Percentiles rank a stretch among this genome's conserved stretches.
These are phyloP conservation scores for Eucalyptus pumila DNA, from an alignment of 345 rosid species.

Conservation along the genomic window DNA sequence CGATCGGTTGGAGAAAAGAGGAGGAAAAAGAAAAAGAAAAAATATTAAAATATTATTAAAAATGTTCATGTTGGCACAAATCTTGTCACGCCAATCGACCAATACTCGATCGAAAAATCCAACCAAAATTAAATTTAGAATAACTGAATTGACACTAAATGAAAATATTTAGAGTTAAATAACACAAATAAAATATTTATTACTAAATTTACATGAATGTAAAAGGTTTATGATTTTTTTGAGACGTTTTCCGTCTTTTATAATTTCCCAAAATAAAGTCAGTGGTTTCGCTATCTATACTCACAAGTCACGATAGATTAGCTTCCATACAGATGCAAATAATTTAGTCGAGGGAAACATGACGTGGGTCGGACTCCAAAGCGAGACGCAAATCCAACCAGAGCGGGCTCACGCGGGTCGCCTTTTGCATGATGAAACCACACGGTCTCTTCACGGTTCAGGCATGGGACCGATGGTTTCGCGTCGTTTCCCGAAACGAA, in stretches of 20 bases:
- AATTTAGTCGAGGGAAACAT: background rate
- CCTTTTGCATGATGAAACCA: background rate
- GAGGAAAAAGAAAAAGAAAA: too few species aligned
- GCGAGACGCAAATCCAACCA: background rate
- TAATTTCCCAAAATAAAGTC: background rate
- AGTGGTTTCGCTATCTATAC: background rate
- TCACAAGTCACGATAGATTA: background rate
- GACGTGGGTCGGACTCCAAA: background rate
- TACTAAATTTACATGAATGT: too few species aligned
- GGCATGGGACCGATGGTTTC: background rate
- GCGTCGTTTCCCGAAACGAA: background rate
- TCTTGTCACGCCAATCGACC: fast-evolving
- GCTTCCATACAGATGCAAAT: background rate
- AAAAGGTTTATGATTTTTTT: too few species aligned
- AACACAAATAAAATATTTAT: too few species aligned
- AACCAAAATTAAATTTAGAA: fast-evolving
- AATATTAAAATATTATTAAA: too few species aligned
- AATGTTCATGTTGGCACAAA: fast-evolving
- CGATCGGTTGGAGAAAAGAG: fast-evolving
- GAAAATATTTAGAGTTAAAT: too few species aligned
- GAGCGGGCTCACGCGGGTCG: background rate
- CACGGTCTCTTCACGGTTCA: background rate
- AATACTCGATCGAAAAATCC: fast-evolving
- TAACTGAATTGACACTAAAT: fast-evolving
- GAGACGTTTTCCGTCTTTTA: too few species aligned